Base-by-base conservation (phyloP, 2,329 filamentous ascomycete species). In the Chaetomiaceae sp. region DNA sequence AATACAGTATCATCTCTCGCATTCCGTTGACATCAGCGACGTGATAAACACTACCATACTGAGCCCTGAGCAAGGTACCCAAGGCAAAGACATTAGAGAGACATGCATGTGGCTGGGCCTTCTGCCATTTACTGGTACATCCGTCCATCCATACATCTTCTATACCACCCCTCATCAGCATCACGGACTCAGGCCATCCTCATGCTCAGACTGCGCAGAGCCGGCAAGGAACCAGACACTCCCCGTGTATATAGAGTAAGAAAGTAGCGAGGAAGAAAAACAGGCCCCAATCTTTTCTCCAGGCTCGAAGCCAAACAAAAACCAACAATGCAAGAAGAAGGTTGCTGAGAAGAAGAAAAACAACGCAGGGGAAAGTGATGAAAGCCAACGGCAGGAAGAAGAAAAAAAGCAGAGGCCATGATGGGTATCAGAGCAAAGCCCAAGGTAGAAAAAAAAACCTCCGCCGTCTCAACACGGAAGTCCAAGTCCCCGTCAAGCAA, bases 401-500 rank as follows among this genome's bases (percentile, higher is more conserved):
- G 25, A 27, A 27, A 27, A 27, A 27, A 27, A 27, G 25, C n/a
- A n/a, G n/a, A n/a, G n/a, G n/a, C n/a, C n/a, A n/a, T n/a, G n/a
- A n/a, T n/a, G 61, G 60, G 57, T 63, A 62, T 61, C 56, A 59
- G 49, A 47, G 44, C 31, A 51, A 44, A 38, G 22, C 33, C 38
- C 17, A 48, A 54, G 47, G 27, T 6, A 31, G 8, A 50, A 46
- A 48, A 40, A 11, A 43, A 37, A 33, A 39, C 33, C 22, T n/a
- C 37, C 34, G n/a, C 9, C 23, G 11, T 34, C 31, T 40, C 33
- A 31, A 9, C 27, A 7, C 27, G 9, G 25, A 27, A 27, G 3
- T 11, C n/a, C 39, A n/a, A n/a, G n/a, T n/a, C n/a, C n/a, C n/a
- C n/a, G n/a, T 72, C 65, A 76, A 51, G 75, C 75, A 69, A 78